Base-by-base conservation (phyloP, 805 yeast genomes). In the Starmerella riodocensis region DNA sequence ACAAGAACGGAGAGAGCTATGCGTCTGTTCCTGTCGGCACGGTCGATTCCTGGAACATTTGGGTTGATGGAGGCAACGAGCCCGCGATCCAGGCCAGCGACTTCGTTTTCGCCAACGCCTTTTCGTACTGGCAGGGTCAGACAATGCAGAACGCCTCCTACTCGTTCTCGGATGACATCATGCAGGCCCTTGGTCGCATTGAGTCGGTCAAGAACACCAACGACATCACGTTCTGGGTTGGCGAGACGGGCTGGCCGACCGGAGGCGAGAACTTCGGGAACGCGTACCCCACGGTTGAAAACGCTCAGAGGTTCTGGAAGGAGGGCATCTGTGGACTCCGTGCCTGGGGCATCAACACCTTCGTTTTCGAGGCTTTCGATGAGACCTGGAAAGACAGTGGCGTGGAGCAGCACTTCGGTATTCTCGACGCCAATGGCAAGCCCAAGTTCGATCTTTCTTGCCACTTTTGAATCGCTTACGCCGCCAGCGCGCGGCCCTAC, bases 121-220 rank as follows among this genome's bases (percentile, higher is more conserved):
- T 88, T 73, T 82, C 96, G 7, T 88, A 86, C 77, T 88, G 97
- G 97, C 97, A 88, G 69, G 96, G 96, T 32, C 96, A 85, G 68
- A 71, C 84, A 51, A 71, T 70, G 72, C 56, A 61, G 36, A 86
- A 86, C 61, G 73, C 95, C 21, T 74, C 94, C 14, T 82, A 74
- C 71, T 84, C 95, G 2, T 88, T 86, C 78, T 73, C 84, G 51
- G 96, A 86, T 60, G 96, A 88, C 62, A 83, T 88, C 62, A 85
- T 86, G 94, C 96, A 88, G 71, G 95, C 96, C 50, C 67, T 88
- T 61, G 93, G 84, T 68, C 67, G 70, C 46, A 74, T 88, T 55
- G 95, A 88, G 71, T 67, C 83, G 52, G 62, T 72, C 53, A 86
- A 88, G 70, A 95, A 94, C 47, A 64, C 79, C 45, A 77, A 88